Conservation (phyloP, 257 asterid genomes). For the Coffea canephora region DNA sequence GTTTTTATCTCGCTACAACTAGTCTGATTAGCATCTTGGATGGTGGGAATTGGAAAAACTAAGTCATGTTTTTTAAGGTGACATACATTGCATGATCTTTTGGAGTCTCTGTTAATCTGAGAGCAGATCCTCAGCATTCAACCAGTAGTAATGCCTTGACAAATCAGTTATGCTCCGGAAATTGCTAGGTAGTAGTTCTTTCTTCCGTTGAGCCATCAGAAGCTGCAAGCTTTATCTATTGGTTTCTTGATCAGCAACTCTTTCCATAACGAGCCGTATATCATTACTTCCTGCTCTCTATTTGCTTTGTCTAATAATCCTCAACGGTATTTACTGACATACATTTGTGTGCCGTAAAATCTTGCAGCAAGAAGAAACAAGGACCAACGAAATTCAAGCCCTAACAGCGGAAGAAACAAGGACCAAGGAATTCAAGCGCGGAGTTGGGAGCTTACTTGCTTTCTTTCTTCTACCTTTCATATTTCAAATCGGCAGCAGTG, state of each 20-base stretch:
- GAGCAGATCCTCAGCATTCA: neutral
- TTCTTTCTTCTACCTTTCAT: neutral
- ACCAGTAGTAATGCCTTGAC: neutral
- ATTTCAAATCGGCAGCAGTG: neutral
- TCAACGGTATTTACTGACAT: neutral
- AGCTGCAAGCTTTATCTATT: too few relatives aligned
- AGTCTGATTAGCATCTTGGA: neutral
- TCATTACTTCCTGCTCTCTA: too few relatives aligned
- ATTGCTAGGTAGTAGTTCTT: neutral
- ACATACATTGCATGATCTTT: neutral
- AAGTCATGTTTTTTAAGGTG: neutral
- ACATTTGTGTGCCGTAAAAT: neutral
- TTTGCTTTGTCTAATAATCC: too few relatives aligned
- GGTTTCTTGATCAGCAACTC: neutral
- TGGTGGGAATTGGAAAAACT: neutral
- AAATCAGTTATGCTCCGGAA: too few relatives aligned
- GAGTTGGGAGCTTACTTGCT: neutral
- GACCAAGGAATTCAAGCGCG: constrained; percentile 22
- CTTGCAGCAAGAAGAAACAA: constrained; percentile 40
- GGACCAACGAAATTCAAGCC: constrained; percentile 22
- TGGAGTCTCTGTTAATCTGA: neutral
- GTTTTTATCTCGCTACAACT: neutral
- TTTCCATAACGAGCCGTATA: too few relatives aligned
- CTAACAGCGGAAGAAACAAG: constrained; percentile 23
- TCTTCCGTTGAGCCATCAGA: neutral